Evolutionary conservation across 1,139 yeast genomes (phyloP).

Genomic region (Debaryomycetaceae sp.): DNA sequence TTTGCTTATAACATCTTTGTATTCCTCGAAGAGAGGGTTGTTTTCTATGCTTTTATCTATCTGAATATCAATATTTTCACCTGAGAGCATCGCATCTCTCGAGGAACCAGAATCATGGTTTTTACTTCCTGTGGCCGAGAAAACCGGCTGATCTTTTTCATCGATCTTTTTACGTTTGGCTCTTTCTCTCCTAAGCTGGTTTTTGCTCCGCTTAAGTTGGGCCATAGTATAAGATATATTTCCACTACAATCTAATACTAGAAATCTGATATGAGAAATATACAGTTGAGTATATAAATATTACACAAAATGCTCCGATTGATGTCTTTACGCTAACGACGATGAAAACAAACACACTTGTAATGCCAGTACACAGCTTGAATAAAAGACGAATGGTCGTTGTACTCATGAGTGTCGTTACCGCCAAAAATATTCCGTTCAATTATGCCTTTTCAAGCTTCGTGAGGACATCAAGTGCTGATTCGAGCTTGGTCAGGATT

Average conservation of each 20-base stretch:
- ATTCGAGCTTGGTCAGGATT: background rate
- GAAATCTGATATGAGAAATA: too few relatives aligned
- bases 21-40: constrained; percentile 38
- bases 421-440: too few relatives aligned
- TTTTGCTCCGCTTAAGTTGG: constrained; percentile 43
- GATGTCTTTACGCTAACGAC: too few relatives aligned
- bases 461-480: background rate
- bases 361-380: too few relatives aligned
- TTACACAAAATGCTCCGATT: too few relatives aligned
- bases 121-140: background rate
- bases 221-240: too few relatives aligned
- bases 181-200: constrained; percentile 62
- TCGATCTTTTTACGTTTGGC: constrained; percentile 48
- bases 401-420: too few relatives aligned
- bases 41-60: constrained; percentile 6
- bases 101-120: constrained; percentile 1
- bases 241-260: too few relatives aligned
- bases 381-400: too few relatives aligned
- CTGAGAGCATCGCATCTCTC: background rate
- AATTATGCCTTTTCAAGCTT: background rate
- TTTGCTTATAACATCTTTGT: constrained; percentile 35
- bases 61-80: background rate
- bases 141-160: background rate
- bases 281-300: too few relatives aligned
- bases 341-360: too few relatives aligned